Evolutionary conservation across 352 stramenopile species (phyloP).

Genomic region (Globisporangium radiosum): DNA sequence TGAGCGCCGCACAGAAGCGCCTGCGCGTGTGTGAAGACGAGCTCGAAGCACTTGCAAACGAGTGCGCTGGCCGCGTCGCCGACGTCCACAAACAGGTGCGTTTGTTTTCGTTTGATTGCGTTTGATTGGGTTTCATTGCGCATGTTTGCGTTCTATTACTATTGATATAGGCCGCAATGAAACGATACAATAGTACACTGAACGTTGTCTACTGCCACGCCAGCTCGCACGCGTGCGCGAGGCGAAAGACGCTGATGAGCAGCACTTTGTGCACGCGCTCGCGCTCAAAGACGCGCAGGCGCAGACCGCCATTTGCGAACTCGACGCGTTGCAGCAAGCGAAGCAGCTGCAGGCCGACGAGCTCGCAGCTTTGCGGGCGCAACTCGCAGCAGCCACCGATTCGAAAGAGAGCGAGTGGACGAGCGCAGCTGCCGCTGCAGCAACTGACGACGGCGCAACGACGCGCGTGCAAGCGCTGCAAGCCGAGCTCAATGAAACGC

Average conservation of each 20-base stretch:
- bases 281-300: conserved; percentile 68
- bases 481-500: conserved; percentile 58
- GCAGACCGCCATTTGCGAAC: conserved; percentile 36
- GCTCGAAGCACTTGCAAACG: conserved; percentile 62
- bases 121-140: too few species aligned
- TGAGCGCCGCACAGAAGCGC: conserved; percentile 48
- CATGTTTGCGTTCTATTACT: too few species aligned
- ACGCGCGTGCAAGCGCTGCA: conserved; percentile 56
- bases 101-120: background rate
- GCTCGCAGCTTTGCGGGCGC: conserved; percentile 33
- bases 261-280: conserved; percentile 64
- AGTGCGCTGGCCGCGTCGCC: conserved; percentile 64
- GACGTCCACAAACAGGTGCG: conserved; percentile 53
- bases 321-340: conserved; percentile 28
- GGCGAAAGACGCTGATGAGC: conserved; percentile 62
- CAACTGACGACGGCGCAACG: conserved; percentile 59
- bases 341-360: conserved; percentile 29
- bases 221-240: conserved; percentile 40
- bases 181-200: background rate
- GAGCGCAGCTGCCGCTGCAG: conserved; percentile 52
- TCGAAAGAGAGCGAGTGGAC: conserved; percentile 69
- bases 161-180: too few species aligned
- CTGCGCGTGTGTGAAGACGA: conserved; percentile 69
- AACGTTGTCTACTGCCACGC: background rate
- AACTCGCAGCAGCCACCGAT: conserved; percentile 43